Conservation (phyloP, 2,329 filamentous ascomycete species). For the Phaeoacremonium minimum region DNA sequence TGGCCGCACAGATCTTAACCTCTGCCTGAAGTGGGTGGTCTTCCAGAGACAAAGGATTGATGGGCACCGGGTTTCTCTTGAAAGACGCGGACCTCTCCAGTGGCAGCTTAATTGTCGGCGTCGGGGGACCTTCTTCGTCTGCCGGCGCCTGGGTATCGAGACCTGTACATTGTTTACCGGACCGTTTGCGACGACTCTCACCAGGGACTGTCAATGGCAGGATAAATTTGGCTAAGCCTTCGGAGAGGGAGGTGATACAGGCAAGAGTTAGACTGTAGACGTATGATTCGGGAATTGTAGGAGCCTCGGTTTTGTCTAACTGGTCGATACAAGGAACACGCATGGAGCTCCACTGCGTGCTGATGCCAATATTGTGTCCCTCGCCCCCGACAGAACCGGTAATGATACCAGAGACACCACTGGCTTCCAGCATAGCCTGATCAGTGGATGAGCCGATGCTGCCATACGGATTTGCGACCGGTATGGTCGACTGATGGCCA, state of each 20-base stretch:
- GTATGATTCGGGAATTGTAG: slow-evolving; percentile 84
- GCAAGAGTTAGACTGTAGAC: slow-evolving; percentile 84
- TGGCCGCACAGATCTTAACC: slow-evolving; percentile 71
- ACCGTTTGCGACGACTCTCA: slow-evolving; percentile 56
- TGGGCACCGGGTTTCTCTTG: slow-evolving; percentile 70
- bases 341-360: slow-evolving; percentile 84
- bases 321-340: slow-evolving; percentile 88
- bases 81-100: slow-evolving; percentile 62
- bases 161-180: slow-evolving; percentile 35
- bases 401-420: slow-evolving; percentile 84
- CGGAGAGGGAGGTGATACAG: slow-evolving; percentile 85
- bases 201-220: slow-evolving; percentile 81
- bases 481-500: slow-evolving; percentile 81
- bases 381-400: slow-evolving; percentile 64
- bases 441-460: slow-evolving; percentile 61
- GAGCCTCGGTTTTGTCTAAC: slow-evolving; percentile 85
- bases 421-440: slow-evolving; percentile 84
- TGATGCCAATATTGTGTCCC: slow-evolving; percentile 72
- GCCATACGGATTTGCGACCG: slow-evolving; percentile 54
- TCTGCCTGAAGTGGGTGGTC: slow-evolving; percentile 68
- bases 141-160: slow-evolving; percentile 36
- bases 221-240: slow-evolving; percentile 89
- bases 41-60: slow-evolving; percentile 76
- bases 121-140: slow-evolving; percentile 27
- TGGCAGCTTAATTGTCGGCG: slow-evolving; percentile 23